These are phyloP conservation scores for Rhynchosporium graminicola DNA, from an alignment of 2,329 filamentous ascomycete species.

Conservation along the genomic window DNA sequence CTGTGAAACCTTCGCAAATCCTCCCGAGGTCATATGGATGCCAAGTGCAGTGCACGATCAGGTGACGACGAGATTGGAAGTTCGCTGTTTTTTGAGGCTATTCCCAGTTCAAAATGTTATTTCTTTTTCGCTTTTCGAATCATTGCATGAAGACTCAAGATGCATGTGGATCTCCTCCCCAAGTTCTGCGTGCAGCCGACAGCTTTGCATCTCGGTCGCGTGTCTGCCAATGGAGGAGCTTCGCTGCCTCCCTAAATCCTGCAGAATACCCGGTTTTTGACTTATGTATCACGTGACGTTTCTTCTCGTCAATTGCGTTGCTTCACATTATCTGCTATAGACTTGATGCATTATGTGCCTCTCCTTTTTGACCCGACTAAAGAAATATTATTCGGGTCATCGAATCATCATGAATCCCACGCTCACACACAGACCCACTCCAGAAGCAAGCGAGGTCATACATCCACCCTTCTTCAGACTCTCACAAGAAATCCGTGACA, in stretches of 20 bases:
- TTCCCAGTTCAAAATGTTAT: neutral
- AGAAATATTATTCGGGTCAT: neutral
- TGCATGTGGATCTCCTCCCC: neutral
- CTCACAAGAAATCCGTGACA: neutral
- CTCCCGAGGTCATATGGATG: neutral
- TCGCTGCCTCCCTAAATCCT: conserved; percentile 6
- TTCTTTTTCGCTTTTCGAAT: neutral
- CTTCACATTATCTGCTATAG: neutral
- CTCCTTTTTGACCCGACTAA: neutral
- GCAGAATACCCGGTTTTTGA: neutral
- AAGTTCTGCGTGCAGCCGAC: neutral
- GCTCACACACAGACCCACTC: too few species aligned
- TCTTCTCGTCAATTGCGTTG: neutral
- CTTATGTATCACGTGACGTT: neutral
- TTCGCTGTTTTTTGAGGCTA: neutral
- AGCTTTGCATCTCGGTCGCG: neutral
- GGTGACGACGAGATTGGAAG: neutral
- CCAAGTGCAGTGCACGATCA: conserved; percentile 1
- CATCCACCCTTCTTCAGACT: conserved; percentile 1
- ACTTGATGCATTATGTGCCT: neutral
- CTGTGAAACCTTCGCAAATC: neutral
- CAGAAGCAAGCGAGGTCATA: neutral
- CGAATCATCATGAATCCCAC: neutral
- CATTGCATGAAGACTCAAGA: neutral
- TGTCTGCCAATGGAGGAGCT: neutral